phyloP scores from a whole-genome alignment of 1,139 yeast species.

The Debaryomyces sp. region DNA sequence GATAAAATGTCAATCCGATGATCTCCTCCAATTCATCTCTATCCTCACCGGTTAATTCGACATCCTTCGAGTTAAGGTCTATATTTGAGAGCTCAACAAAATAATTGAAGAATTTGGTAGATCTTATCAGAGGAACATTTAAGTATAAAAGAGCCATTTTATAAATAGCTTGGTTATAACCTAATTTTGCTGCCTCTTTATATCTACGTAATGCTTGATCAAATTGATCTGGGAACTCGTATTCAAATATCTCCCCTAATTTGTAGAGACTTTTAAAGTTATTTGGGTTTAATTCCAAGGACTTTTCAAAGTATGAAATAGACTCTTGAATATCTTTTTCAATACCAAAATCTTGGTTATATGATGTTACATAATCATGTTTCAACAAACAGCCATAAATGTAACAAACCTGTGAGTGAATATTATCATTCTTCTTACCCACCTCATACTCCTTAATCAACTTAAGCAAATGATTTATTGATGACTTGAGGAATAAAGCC shows the following conservation, averaged over 20 bases:
- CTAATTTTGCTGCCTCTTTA: constrained; percentile 43
- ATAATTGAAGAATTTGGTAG: constrained; percentile 39
- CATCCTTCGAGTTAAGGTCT: constrained; percentile 37
- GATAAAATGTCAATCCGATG: constrained; percentile 45
- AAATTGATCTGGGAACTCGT: constrained; percentile 30
- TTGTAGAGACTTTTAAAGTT: constrained; percentile 41
- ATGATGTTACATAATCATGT: constrained; percentile 34
- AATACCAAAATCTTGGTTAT: constrained; percentile 42
- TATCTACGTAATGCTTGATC: constrained; percentile 39
- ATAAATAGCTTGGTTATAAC: constrained; percentile 48
- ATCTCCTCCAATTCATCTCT: constrained; percentile 45
- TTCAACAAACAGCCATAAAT: constrained; percentile 45
- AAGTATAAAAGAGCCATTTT: constrained; percentile 44
- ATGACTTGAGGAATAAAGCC: constrained; percentile 41
- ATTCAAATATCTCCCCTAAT: constrained; percentile 46
- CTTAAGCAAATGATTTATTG: constrained; percentile 43
- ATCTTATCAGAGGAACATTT: constrained; percentile 37
- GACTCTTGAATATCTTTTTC: constrained; percentile 35
- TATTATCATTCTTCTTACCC: constrained; percentile 26
- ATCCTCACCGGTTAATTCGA: constrained; percentile 41
- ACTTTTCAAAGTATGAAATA: constrained; percentile 34
- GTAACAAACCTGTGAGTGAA: constrained; percentile 33
- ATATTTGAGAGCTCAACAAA: constrained; percentile 41
- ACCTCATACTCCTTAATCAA: constrained; percentile 39
- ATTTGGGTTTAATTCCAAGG: constrained; percentile 35